phyloP scores from a whole-genome alignment of 495 filamentous ascomycete genomes.

The Penicillium roqueforti region DNA sequence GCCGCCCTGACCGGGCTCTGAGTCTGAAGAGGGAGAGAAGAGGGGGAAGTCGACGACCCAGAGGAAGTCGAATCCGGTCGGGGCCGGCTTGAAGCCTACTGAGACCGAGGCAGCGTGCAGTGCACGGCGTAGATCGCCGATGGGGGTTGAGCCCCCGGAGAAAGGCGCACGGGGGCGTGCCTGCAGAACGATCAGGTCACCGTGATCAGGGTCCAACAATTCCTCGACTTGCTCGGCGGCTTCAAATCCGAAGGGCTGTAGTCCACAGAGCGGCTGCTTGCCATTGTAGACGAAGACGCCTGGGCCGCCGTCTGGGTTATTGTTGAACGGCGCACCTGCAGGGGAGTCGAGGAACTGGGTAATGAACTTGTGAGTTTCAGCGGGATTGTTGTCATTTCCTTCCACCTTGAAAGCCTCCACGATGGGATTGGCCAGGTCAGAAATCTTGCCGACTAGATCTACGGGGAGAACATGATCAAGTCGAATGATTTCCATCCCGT shows the following conservation, averaged over 20 bases:
- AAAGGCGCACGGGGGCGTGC: slow-evolving; percentile 62
- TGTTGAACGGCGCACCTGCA: slow-evolving; percentile 54
- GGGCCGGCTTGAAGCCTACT: slow-evolving; percentile 50
- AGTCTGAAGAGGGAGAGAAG: slow-evolving; percentile 66
- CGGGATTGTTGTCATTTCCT: slow-evolving; percentile 41
- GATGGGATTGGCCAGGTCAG: slow-evolving; percentile 52
- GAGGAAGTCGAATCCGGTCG: slow-evolving; percentile 58
- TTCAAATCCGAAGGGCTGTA: slow-evolving; percentile 72
- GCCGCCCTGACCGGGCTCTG: slow-evolving; percentile 80
- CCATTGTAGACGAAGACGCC: slow-evolving; percentile 71
- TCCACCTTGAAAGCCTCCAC: slow-evolving; percentile 70
- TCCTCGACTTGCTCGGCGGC: slow-evolving; percentile 57
- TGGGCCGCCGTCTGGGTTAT: slow-evolving; percentile 66
- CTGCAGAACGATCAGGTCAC: slow-evolving; percentile 76
- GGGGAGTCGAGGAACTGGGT: slow-evolving; percentile 62
- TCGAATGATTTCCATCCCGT: slow-evolving; percentile 55
- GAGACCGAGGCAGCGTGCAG: slow-evolving; percentile 64
- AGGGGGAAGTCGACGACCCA: slow-evolving; percentile 92
- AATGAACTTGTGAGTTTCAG: slow-evolving; percentile 56
- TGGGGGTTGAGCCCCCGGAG: slow-evolving; percentile 63
- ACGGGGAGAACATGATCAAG: slow-evolving; percentile 59
- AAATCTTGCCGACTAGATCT: slow-evolving; percentile 71
- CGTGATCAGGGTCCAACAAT: slow-evolving; percentile 53
- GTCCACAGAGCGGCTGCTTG: slow-evolving; percentile 63
- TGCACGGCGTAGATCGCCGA: slow-evolving; percentile 71